Evolutionary conservation across 2,329 filamentous ascomycete species (phyloP).

Genomic region (Cryphonectria nitschkei): DNA sequence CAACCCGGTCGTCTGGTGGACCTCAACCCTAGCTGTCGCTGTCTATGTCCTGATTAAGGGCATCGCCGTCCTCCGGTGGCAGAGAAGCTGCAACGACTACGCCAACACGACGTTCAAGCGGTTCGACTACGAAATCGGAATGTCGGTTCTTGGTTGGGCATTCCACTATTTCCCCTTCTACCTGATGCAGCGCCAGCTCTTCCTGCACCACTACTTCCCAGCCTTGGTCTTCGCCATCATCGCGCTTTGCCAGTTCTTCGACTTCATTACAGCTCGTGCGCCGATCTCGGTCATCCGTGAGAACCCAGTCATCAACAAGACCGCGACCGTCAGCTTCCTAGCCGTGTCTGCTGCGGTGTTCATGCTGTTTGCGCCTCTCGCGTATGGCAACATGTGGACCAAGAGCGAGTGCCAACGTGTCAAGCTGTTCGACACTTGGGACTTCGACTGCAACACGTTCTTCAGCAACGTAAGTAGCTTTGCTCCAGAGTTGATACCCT

Average conservation of each 20-base stretch:
- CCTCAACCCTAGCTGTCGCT: slow-evolving; percentile 75
- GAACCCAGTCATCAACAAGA: slow-evolving; percentile 73
- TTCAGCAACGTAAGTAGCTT: slow-evolving; percentile 74
- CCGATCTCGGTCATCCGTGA: slow-evolving; percentile 68
- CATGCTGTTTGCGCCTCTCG: slow-evolving; percentile 81
- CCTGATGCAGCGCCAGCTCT: slow-evolving; percentile 96
- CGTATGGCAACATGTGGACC: slow-evolving; percentile 95
- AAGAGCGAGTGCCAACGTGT: slow-evolving; percentile 82
- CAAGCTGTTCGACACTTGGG: slow-evolving; percentile 89
- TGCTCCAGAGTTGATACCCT: slow-evolving; percentile 42
- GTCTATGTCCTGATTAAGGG: slow-evolving; percentile 85
- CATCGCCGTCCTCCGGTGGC: slow-evolving; percentile 87
- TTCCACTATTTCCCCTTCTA: slow-evolving; percentile 99
- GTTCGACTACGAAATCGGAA: slow-evolving; percentile 96
- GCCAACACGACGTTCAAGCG: slow-evolving; percentile 82
- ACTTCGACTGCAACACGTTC: slow-evolving; percentile 98
- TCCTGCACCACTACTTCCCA: slow-evolving; percentile 98
- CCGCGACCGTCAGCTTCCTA: slow-evolving; percentile 75
- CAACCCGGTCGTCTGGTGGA: slow-evolving; percentile 95
- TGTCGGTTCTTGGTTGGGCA: slow-evolving; percentile 88
- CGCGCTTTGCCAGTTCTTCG: slow-evolving; percentile 84
- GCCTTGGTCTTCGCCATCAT: slow-evolving; percentile 95
- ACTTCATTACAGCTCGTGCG: slow-evolving; percentile 79
- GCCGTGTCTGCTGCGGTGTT: slow-evolving; percentile 76
- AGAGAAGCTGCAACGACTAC: slow-evolving; percentile 90